Conservation (phyloP, 2,329 filamentous ascomycete species). For the Dissoconium aciculare region DNA sequence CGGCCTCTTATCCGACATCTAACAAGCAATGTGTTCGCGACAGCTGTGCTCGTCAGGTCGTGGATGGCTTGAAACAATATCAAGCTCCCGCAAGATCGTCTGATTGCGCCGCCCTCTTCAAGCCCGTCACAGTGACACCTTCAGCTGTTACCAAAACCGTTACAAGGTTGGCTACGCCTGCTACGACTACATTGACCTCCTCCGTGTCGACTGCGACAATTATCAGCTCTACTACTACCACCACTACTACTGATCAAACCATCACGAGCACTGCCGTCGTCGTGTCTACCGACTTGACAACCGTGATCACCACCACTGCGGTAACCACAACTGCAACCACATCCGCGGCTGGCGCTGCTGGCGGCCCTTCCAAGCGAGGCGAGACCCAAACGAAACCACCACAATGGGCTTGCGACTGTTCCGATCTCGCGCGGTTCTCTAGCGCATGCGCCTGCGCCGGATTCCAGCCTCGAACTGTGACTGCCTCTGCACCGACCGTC, state of each 20-base stretch:
- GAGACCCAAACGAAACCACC: too few species aligned
- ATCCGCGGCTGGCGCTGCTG: not conserved
- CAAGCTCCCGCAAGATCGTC: not conserved
- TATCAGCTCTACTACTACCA: not conserved
- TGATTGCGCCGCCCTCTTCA: slow-evolving; percentile 1
- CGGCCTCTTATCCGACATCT: not conserved
- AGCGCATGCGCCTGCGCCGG: not conserved
- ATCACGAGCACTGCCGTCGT: not conserved
- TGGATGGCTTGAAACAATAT: not conserved
- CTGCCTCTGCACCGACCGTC: not conserved
- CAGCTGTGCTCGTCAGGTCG: slow-evolving; percentile 1
- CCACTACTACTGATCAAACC: not conserved
- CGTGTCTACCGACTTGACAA: not conserved
- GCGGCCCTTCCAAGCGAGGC: not conserved
- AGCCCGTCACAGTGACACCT: not conserved
- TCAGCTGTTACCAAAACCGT: not conserved
- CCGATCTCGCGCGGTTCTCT: not conserved
- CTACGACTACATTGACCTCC: not conserved
- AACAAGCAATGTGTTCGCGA: not conserved
- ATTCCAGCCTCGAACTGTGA: not conserved
- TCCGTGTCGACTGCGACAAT: not conserved
- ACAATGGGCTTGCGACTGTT: not conserved
- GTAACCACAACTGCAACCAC: not conserved
- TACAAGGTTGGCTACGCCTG: not conserved
- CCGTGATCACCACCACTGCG: not conserved